These are phyloP conservation scores for Alternaria atra DNA, from an alignment of 2,329 filamentous ascomycete species.

Conservation along the genomic window DNA sequence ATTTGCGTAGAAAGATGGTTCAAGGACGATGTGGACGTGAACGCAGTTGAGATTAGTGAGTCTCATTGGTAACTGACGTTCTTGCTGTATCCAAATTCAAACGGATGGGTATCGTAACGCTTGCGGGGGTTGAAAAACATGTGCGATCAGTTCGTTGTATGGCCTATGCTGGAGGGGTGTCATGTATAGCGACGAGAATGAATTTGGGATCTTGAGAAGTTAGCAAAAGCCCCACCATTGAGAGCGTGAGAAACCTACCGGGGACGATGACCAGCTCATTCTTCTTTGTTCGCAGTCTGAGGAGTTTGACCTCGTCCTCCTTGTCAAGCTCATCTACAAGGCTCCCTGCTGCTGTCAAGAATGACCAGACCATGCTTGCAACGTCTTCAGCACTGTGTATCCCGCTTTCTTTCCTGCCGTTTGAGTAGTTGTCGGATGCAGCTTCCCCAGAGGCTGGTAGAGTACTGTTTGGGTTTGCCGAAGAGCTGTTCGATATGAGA, in stretches of 20 bases:
- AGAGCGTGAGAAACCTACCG: constrained; percentile 46
- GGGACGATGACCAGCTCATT: constrained; percentile 86
- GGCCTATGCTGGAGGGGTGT: constrained; percentile 73
- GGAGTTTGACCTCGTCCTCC: constrained; percentile 79
- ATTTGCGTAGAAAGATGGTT: constrained; percentile 69
- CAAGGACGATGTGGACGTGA: constrained; percentile 72
- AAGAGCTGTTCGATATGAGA: constrained; percentile 68
- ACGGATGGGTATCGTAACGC: constrained; percentile 35
- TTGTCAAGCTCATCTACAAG: constrained; percentile 77
- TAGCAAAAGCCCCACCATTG: constrained; percentile 16
- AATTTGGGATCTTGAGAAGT: constrained; percentile 70
- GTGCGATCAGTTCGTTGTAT: constrained; percentile 2
- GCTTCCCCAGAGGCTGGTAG: constrained; percentile 47
- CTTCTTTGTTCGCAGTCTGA: constrained; percentile 82
- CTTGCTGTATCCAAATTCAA: constrained; percentile 6
- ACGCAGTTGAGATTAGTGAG: constrained; percentile 71
- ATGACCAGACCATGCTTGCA: constrained; percentile 78
- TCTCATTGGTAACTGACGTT: constrained; percentile 65
- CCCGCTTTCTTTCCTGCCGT: constrained; percentile 53
- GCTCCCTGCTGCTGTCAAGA: constrained; percentile 72
- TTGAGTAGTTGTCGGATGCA: constrained; percentile 41
- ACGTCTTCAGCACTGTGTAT: constrained; percentile 74
- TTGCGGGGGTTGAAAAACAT: constrained; percentile 1
- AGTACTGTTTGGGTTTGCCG: constrained; percentile 55
- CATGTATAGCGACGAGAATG: constrained; percentile 80